Conservation (phyloP, 164 flowering plant species). For the Chloranthus sessilifolius region DNA sequence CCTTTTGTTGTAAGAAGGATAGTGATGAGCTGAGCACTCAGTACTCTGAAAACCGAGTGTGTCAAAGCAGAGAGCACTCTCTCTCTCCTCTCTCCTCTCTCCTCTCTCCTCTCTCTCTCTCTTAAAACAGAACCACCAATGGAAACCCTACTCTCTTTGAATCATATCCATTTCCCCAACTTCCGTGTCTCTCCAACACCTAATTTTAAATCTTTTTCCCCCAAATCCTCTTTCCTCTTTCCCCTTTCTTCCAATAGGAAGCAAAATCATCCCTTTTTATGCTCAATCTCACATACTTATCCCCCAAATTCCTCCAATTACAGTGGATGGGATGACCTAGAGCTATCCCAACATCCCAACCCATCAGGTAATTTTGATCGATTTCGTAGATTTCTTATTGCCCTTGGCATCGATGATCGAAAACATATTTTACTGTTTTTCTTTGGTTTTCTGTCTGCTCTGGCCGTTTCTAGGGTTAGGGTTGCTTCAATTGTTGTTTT, state of each 20-base stretch:
- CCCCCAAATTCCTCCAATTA: constrained; percentile 24
- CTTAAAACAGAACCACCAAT: too few relatives aligned
- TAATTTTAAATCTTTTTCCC: constrained; percentile 15
- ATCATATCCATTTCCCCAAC: not conserved
- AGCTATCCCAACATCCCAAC: constrained; percentile 19
- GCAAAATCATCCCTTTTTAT: constrained; percentile 11
- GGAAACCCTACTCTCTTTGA: constrained; percentile 10
- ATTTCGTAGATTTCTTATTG: constrained; percentile 38
- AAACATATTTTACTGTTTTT: constrained; percentile 54
- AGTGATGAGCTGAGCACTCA: too few relatives aligned
- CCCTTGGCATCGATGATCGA: constrained; percentile 58
- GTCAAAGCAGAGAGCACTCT: too few relatives aligned
- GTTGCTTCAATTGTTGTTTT: constrained; percentile 53
- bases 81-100: too few relatives aligned
- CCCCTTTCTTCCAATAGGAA: constrained; percentile 13
- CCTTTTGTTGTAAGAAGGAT: too few relatives aligned
- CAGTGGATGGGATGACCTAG: constrained; percentile 77
- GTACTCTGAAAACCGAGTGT: too few relatives aligned
- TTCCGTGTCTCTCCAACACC: constrained; percentile 9
- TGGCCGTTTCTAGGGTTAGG: constrained; percentile 65
- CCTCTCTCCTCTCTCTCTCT: too few relatives aligned
- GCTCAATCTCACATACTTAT: constrained; percentile 20
- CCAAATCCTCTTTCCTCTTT: constrained; percentile 17
- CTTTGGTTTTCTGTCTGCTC: constrained; percentile 62
- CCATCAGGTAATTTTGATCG: constrained; percentile 46